Evolutionary conservation across 768 basidiomycete species (phyloP).

Genomic region (Lepiota venenata): DNA sequence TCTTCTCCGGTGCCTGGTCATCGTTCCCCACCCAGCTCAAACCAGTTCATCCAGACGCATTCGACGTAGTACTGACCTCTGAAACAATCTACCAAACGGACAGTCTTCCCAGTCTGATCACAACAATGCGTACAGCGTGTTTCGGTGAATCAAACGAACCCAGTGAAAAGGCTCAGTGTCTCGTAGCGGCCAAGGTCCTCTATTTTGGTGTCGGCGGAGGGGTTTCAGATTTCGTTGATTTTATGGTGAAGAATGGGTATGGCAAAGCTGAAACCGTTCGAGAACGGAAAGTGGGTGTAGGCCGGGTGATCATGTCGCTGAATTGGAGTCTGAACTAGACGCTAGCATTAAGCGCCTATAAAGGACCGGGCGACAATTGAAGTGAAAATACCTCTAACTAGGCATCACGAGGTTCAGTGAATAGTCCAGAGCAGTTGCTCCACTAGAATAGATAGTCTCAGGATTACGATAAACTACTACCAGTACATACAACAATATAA

Average conservation of each 20-base stretch:
- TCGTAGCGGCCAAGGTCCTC: constrained; percentile 88
- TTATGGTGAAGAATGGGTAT: constrained; percentile 33
- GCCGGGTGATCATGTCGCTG: constrained; percentile 35
- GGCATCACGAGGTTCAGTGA: too few species aligned
- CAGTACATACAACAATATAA: too few species aligned
- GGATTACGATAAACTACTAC: too few species aligned
- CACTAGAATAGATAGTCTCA: too few species aligned
- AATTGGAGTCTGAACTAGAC: constrained; percentile 11
- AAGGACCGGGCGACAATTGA: too few species aligned
- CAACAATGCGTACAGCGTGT: constrained; percentile 43
- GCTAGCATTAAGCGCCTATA: constrained; percentile 33
- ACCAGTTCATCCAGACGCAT: constrained; percentile 35
- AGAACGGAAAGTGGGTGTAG: constrained; percentile 67
- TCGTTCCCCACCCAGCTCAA: constrained; percentile 32
- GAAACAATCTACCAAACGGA: constrained; percentile 88
- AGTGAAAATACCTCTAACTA: too few species aligned
- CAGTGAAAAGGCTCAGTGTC: constrained; percentile 33
- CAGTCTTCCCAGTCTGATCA: constrained; percentile 58
- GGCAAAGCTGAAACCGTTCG: constrained; percentile 58
- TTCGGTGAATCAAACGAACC: constrained; percentile 1
- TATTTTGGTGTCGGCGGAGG: constrained; percentile 98
- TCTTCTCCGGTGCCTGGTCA: constrained; percentile 83
- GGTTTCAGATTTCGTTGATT: constrained; percentile 67
- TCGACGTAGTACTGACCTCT: constrained; percentile 79
- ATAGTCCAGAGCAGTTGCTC: too few species aligned